These are phyloP conservation scores for Intubia oerlemansii DNA, from an alignment of 2,329 filamentous ascomycete genomes.

Conservation along the genomic window DNA sequence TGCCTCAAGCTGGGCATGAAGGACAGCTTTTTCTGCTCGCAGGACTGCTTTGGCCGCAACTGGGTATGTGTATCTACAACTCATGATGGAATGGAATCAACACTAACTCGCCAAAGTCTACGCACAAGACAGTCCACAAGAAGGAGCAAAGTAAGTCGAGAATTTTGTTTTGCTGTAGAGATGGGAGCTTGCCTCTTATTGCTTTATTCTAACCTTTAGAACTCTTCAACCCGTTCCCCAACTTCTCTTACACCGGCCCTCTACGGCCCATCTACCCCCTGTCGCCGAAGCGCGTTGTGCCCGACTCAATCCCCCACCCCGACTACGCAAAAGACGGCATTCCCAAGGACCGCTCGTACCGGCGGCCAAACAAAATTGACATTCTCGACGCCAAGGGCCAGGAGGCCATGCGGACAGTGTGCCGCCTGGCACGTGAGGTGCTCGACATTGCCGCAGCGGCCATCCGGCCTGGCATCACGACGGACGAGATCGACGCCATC, in stretches of 20 bases:
- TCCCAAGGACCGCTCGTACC: slow-evolving; percentile 35
- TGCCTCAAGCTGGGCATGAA: slow-evolving; percentile 75
- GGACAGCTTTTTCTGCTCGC: slow-evolving; percentile 90
- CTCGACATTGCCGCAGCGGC: slow-evolving; percentile 77
- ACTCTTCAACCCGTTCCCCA: slow-evolving; percentile 86
- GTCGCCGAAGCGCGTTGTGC: slow-evolving; percentile 49
- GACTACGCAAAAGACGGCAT: slow-evolving; percentile 80
- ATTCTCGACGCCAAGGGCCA: slow-evolving; percentile 62
- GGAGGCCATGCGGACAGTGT: slow-evolving; percentile 84
- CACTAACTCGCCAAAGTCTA: slow-evolving; percentile 36
- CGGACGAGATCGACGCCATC: slow-evolving; percentile 83
- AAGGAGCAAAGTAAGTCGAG: slow-evolving; percentile 40
- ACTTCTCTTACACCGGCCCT: slow-evolving; percentile 60
- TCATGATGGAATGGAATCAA: neutral
- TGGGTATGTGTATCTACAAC: slow-evolving; percentile 40
- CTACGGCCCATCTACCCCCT: slow-evolving; percentile 77
- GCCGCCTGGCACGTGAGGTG: slow-evolving; percentile 69
- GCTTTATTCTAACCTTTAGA: no score
- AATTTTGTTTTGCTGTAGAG: neutral
- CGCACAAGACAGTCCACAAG: slow-evolving; percentile 74
- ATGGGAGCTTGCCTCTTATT: no score
- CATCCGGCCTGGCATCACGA: slow-evolving; percentile 76
- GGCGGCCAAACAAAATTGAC: slow-evolving; percentile 60
- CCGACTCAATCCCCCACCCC: slow-evolving; percentile 60
- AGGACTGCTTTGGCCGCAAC: slow-evolving; percentile 97